Conservation (phyloP, 2,329 filamentous ascomycete genomes). For the Zymoseptoria crescenta region DNA sequence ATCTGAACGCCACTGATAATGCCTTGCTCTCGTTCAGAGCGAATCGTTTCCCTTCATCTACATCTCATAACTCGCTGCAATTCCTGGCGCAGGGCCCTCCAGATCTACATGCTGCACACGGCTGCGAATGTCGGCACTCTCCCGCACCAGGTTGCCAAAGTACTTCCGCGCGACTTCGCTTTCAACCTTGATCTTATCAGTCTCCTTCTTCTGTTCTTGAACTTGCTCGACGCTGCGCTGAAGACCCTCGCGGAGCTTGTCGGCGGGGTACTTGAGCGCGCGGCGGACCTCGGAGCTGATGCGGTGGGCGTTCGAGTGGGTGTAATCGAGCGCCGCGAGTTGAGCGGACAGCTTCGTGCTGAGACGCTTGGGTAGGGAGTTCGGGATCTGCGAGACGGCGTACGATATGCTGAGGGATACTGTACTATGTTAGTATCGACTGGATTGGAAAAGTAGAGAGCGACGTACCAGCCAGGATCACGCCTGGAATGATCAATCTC, state of each 20-base stretch:
- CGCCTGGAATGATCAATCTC: constrained; percentile 69
- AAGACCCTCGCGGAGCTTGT: constrained; percentile 74
- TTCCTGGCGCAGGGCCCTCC: constrained; percentile 42
- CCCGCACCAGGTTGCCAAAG: constrained; percentile 74
- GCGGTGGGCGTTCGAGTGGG: constrained; percentile 76
- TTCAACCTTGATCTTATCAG: constrained; percentile 70
- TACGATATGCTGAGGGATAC: constrained; percentile 70
- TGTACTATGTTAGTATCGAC: constrained; percentile 37
- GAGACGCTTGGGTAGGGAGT: constrained; percentile 78
- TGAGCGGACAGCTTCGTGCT: constrained; percentile 76
- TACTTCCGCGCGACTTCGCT: constrained; percentile 84
- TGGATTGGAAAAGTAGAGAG: constrained; percentile 1
- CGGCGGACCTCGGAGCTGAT: constrained; percentile 82
- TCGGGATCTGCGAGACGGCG: constrained; percentile 76
- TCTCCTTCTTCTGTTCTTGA: constrained; percentile 68
- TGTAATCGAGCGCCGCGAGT: constrained; percentile 79
- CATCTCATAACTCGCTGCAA: constrained; percentile 30
- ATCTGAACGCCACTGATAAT: neutral
- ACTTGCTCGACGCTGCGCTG: constrained; percentile 82
- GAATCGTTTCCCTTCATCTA: constrained; percentile 5
- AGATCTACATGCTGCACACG: constrained; percentile 46
- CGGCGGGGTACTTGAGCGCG: constrained; percentile 78
- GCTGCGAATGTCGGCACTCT: constrained; percentile 43
- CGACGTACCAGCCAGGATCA: constrained; percentile 66
- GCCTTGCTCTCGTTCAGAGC: neutral